phyloP scores from a whole-genome alignment of 106 monocot genomes.

The Hemerocallis citrina region DNA sequence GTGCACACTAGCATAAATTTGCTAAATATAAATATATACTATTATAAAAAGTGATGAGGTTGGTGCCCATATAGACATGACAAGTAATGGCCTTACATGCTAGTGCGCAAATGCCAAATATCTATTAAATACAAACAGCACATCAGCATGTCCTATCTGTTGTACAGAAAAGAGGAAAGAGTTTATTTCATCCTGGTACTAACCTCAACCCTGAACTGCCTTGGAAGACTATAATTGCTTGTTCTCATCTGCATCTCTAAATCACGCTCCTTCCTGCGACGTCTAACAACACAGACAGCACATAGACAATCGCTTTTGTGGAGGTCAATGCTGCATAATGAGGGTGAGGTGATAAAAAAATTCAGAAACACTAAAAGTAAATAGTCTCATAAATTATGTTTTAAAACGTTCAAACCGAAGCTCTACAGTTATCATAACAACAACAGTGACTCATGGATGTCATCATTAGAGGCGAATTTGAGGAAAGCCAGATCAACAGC shows the following conservation, averaged over 20 bases:
- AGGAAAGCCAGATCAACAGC: neutral
- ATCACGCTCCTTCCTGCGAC: conserved; percentile 51
- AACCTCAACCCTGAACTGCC: conserved; percentile 3
- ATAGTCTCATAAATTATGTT: neutral
- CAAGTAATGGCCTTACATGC: no score
- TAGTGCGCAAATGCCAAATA: no score
- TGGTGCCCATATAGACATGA: no score
- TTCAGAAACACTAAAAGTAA: neutral
- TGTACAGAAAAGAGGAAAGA: neutral
- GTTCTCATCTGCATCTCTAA: conserved; percentile 20
- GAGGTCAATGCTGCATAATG: conserved; percentile 61
- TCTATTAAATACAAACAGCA: no score
- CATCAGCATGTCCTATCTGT: no score
- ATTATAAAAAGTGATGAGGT: no score
- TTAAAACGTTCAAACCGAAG: neutral
- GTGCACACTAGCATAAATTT: no score
- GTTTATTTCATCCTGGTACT: neutral
- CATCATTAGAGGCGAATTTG: neutral
- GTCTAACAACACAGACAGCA: conserved; percentile 85
- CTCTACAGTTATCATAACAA: neutral
- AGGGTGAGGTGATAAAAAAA: no score
- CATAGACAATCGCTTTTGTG: conserved; percentile 90
- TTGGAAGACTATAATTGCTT: conserved; percentile 14
- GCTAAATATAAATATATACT: no score
- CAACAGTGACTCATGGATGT: neutral